Base-by-base conservation (phyloP, 2,329 filamentous ascomycete species). In the Helotiales sp. region DNA sequence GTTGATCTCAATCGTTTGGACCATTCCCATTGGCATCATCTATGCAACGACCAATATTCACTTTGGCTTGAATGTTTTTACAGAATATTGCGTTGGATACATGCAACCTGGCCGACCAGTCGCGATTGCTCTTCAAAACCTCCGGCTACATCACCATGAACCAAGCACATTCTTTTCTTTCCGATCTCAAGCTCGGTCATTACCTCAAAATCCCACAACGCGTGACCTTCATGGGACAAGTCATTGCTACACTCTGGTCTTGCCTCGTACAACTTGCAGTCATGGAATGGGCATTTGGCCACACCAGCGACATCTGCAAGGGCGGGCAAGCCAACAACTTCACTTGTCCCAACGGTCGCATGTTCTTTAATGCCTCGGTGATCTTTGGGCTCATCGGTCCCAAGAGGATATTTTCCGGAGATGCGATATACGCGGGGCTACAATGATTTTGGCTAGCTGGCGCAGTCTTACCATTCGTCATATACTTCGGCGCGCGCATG, bases 61-160 rank as follows among this genome's bases (percentile, higher is more conserved):
- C 55, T 75, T 76, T 1, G 77, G 77, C 13, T 69, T 80, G 2
- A 79, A 79, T 60, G 75, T 80, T 53, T 70, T 80, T 33, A 77
- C 77, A 2, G 77, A 79, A 62, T 76, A 79, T 63, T 73, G 80
- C n/a, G 71, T 76, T 46, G 79, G 79, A 13, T 80, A 80, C 66
- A 79, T 74, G 73, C 58, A 71, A 67, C 66, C 66, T 15, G 88
- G 88, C 13, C 80, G 80, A 4, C 87, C 88, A 2, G 77, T 90
- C 59, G 86, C 86, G 40, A 87, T 90, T 91, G 87, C 80, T 90
- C 76, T 90, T 90, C 76, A 90, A 90, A 72, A 88, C 86, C 60
- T 90, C 87, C 66, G 85, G 72, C 36, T 79, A 79, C 63, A 78
- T 79, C 67, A 71, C 76, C 52, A 73, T 75, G 52, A 74, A 71